Base-by-base conservation (phyloP, 306 rosid genomes). In the Castanea crenata region DNA sequence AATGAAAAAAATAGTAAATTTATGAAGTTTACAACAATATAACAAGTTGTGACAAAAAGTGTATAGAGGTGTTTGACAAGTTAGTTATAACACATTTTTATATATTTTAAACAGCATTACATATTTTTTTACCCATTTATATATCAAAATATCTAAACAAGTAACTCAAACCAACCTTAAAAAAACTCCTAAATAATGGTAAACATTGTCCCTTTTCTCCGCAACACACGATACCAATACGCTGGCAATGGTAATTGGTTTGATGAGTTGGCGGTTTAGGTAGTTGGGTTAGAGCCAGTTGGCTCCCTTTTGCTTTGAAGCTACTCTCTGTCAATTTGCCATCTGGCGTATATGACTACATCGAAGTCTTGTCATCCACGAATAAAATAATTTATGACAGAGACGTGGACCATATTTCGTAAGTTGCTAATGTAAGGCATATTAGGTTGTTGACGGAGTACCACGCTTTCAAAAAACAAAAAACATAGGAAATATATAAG, bases 221-320 rank as follows among this genome's bases (percentile, higher is more conserved):
- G 1, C 21, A 21, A 49, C 54, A 12, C 54, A 12, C 15, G 54
- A 12, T 3, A 12, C 65, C 8, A 4, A 29, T 0, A 25, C 1
- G 52, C 72, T n/a, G 1, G 8, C 51, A 4, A 19, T 3, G n/a
- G 29, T 3, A 13, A 49, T 3, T 12, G 54, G 16, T 12, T 51
- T 35, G 52, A 41, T 34, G 71, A 68, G 52, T 34, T 68, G 72
- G 72, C 72, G 6, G 15, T 18, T 9, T 8, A 9, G 16, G 52
- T 35, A 3, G 18, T 67, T 35, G 72, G 27, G 18, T 25, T 23
- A 3, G 65, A 23, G 65, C 18, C 65, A 59, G 29, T 3, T 67
- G 16, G 52, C 2, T 19, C 21, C 19, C 15, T 13, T 5, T 61
- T 76, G 77, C 81, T 81, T 76, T 32, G 74, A 81, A 71, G 81